phyloP scores from a whole-genome alignment of 2,329 filamentous ascomycete genomes.

The Fusarium multiceps region DNA sequence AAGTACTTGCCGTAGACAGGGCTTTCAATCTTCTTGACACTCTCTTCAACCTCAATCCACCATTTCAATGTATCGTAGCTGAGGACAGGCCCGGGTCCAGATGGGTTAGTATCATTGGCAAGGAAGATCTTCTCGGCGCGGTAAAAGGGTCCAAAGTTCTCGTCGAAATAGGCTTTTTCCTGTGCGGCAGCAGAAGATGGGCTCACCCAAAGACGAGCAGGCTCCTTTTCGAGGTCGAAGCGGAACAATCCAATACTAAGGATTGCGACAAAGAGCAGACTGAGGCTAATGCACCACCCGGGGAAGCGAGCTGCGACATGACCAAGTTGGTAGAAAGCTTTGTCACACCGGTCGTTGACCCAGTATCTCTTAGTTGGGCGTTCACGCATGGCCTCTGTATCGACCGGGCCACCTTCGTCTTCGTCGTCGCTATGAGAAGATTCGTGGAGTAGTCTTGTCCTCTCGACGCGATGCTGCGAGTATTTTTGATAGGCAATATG shows the following conservation, averaged over 20 bases:
- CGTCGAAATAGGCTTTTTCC: constrained; percentile 94
- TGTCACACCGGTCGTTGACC: constrained; percentile 85
- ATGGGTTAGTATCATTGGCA: constrained; percentile 81
- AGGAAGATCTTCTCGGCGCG: constrained; percentile 93
- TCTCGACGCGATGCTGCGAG: constrained; percentile 78
- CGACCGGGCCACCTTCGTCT: constrained; percentile 84
- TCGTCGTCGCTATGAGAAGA: constrained; percentile 88
- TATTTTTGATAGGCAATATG: constrained; percentile 82
- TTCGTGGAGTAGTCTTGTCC: constrained; percentile 88
- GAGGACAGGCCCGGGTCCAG: constrained; percentile 78
- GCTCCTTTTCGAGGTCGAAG: constrained; percentile 91
- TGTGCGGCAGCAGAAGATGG: constrained; percentile 89
- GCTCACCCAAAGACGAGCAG: constrained; percentile 95
- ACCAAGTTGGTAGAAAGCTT: constrained; percentile 82
- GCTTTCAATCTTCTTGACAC: constrained; percentile 78
- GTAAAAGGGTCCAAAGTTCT: constrained; percentile 95
- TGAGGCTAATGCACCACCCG: constrained; percentile 80
- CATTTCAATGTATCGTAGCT: constrained; percentile 89
- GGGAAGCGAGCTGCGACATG: constrained; percentile 86
- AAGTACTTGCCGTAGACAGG: constrained; percentile 74
- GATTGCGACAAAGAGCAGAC: constrained; percentile 78
- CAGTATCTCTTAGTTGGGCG: constrained; percentile 82
- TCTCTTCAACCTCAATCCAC: constrained; percentile 93
- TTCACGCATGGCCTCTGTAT: constrained; percentile 81
- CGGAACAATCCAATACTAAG: constrained; percentile 89